These are phyloP conservation scores for Chlamydomonas incerta DNA, from an alignment of 139 green algal genomes.

Conservation along the genomic window DNA sequence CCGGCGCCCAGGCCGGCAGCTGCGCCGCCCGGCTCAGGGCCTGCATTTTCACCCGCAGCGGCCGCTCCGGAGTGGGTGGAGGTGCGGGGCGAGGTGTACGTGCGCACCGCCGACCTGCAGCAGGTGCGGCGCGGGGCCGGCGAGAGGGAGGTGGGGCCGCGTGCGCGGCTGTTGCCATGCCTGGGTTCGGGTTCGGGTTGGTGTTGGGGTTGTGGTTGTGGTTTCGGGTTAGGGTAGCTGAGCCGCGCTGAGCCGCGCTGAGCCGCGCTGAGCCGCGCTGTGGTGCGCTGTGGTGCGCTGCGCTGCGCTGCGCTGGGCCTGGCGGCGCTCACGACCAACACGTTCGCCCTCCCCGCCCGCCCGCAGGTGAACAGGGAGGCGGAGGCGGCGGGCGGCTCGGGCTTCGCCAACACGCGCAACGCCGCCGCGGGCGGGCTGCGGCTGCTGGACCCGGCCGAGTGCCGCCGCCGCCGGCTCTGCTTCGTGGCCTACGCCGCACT, in stretches of 20 bases:
- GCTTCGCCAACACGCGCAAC: slow-evolving; percentile 69
- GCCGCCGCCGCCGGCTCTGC: slow-evolving; percentile 52
- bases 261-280: too few species aligned
- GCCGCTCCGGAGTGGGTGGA: slow-evolving; percentile 36
- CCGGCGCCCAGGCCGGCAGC: background rate
- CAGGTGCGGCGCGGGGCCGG: too few species aligned
- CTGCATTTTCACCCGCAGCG: background rate
- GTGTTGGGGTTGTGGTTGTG: too few species aligned
- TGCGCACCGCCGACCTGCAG: slow-evolving; percentile 53
- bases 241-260: too few species aligned
- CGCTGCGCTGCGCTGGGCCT: background rate
- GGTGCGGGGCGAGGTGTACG: slow-evolving; percentile 70
- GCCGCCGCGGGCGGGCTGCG: slow-evolving; percentile 56
- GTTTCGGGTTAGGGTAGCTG: too few species aligned
- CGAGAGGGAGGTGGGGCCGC: too few species aligned
- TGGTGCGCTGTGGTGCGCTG: too few species aligned
- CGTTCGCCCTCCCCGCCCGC: background rate
- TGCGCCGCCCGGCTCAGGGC: background rate
- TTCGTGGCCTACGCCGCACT: slow-evolving; percentile 60
- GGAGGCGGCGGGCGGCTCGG: slow-evolving; percentile 4
- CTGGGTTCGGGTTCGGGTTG: too few species aligned
- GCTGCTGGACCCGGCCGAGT: slow-evolving; percentile 54
- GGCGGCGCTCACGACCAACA: too few species aligned
- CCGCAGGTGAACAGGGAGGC: slow-evolving; percentile 52
- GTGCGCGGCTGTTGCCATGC: too few species aligned